Evolutionary conservation across 2,329 filamentous ascomycete genomes (phyloP).

Genomic region (Pseudogymnoascus sp.): DNA sequence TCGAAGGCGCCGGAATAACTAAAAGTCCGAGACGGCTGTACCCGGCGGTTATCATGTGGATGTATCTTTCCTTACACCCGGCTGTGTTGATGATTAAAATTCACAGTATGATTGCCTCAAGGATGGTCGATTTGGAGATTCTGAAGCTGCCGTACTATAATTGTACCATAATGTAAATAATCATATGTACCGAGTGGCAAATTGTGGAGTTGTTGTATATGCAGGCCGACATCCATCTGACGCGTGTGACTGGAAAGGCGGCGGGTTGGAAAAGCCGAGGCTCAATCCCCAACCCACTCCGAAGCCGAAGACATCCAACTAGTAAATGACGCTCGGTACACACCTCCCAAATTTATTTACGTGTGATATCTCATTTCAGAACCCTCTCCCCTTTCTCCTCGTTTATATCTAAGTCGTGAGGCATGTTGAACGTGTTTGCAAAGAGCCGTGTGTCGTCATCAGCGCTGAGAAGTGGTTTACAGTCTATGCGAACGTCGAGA

Average conservation of each 20-base stretch:
- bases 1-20: background rate
- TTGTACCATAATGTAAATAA: slow-evolving; percentile 5
- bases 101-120: background rate
- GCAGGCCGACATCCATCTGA: background rate
- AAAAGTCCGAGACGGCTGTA: background rate
- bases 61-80: background rate
- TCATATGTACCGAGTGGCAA: background rate
- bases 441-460: slow-evolving; percentile 29
- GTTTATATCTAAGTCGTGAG: slow-evolving; percentile 17
- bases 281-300: slow-evolving; percentile 2
- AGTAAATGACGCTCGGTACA: slow-evolving; percentile 11
- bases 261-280: slow-evolving; percentile 10
- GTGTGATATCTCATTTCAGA: slow-evolving; percentile 15
- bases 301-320: slow-evolving; percentile 1
- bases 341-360: background rate
- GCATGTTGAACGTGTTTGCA: slow-evolving; percentile 32
- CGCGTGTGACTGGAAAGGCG: background rate
- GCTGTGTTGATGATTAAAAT: background rate
- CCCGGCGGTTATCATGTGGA: slow-evolving; percentile 3
- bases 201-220: background rate
- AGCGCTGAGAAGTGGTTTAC: slow-evolving; percentile 28
- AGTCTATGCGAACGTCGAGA: slow-evolving; percentile 22
- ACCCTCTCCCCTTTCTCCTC: slow-evolving; percentile 13
- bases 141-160: background rate
- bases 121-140: background rate